Conservation (phyloP, 495 filamentous ascomycete genomes). For the Penicillium verhagenii region DNA sequence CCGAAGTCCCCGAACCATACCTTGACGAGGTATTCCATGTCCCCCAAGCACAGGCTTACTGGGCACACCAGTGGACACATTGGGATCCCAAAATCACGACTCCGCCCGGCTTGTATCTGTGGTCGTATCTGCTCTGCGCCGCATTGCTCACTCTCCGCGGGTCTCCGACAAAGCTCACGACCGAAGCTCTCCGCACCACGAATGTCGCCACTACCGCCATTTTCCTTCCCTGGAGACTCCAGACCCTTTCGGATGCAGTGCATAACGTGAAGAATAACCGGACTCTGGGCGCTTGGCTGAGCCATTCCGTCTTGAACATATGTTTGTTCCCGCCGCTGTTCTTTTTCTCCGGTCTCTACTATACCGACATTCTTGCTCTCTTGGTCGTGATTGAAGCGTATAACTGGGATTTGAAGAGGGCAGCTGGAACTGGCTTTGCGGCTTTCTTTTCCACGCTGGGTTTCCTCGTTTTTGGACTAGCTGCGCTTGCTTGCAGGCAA, state of each 20-base stretch:
- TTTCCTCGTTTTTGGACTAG: constrained; percentile 53
- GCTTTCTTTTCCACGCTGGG: constrained; percentile 30
- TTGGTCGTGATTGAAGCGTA: constrained; percentile 66
- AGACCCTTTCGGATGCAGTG: constrained; percentile 37
- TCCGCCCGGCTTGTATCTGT: constrained; percentile 79
- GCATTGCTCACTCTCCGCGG: constrained; percentile 33
- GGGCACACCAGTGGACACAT: constrained; percentile 63
- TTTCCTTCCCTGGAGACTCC: constrained; percentile 44
- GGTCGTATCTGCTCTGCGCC: constrained; percentile 49
- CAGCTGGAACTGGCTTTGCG: constrained; percentile 5
- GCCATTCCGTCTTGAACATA: constrained; percentile 74
- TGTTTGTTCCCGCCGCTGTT: constrained; percentile 86
- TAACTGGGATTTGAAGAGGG: constrained; percentile 54
- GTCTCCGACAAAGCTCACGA: constrained; percentile 37
- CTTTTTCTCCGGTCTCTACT: constrained; percentile 93
- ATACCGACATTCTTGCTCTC: constrained; percentile 75
- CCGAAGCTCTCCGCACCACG: constrained; percentile 40
- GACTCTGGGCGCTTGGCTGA: constrained; percentile 38
- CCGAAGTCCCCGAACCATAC: constrained; percentile 73
- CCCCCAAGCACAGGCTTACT: constrained; percentile 87
- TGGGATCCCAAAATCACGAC: constrained; percentile 99
- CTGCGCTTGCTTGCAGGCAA: constrained; percentile 75
- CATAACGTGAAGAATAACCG: constrained; percentile 40
- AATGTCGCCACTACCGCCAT: constrained; percentile 38
- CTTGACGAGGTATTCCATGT: constrained; percentile 96